Evolutionary conservation across 768 basidiomycete genomes (phyloP), one percentile per base, ranked within the genome.

Genomic region (Phanerochaete sordida): DNA sequence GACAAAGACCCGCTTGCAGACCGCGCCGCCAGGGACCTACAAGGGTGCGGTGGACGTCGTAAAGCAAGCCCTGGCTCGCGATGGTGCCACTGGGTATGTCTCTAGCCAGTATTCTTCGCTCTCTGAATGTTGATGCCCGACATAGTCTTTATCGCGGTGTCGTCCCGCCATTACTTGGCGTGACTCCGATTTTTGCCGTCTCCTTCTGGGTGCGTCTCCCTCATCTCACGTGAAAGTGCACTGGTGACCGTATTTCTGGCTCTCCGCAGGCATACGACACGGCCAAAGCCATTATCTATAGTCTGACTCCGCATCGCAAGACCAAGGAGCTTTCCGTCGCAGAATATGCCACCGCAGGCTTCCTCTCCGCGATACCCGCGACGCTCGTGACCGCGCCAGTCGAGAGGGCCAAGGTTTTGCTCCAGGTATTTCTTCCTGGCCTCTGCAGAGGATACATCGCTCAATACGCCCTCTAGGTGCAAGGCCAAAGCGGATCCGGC

Each of bases 141-240:
- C 54, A 3, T 62, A 95, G 93, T 28, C 70, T 96, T 70, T 96
- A 95, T 69, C 90, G 93, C 62, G 94, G 93, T 35, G 93, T 98
- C 76, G 90, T 95, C 3, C 95, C 95, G 33, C 95, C 95, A 46
- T 74, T 98, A 59, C 77, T 97, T 30, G 94, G 96, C 28, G 93
- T 99, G 28, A 98, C 97, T 4, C 97, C 97, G 33, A 98, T 98
- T 69, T 99, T 99, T 68, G 97, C 97, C 3, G 78, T 98, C 30
- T 96, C 94, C 3, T 98, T 99, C 80, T 98, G 95, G 95, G 95
- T 95, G 33, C 8, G 39, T 43, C 4, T 16, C 39, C 16, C 21
- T 24, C 12, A 3, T 5, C 9, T 16, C 12, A n/a, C n/a, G n/a
- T 11, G n/a, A 21, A 8, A 16, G 15, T 31, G 5, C 23, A 8